Conservation (phyloP, 2,329 filamentous ascomycete species). For the Fusarium sacchari region DNA sequence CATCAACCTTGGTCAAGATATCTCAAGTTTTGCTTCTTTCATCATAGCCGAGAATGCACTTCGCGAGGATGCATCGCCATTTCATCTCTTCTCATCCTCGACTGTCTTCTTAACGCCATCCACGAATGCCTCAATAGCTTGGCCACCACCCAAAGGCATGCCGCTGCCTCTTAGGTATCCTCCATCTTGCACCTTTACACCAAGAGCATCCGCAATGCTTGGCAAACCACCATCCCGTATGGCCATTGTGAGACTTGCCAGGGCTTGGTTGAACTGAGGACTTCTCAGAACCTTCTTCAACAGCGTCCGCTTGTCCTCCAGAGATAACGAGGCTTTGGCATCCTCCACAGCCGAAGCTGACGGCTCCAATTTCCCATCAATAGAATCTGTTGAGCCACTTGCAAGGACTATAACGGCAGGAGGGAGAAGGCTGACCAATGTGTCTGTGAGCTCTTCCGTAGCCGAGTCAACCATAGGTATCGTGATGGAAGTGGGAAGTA, state of each 20-base stretch:
- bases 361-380: conserved; percentile 70
- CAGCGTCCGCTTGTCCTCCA: conserved; percentile 81
- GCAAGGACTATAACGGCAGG: conserved; percentile 80
- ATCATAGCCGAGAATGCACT: not conserved
- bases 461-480: conserved; percentile 77
- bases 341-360: conserved; percentile 74
- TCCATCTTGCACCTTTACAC: conserved; percentile 83
- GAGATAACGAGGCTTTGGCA: conserved; percentile 77
- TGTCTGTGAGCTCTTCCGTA: conserved; percentile 74
- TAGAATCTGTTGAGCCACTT: conserved; percentile 68
- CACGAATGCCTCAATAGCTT: conserved; percentile 91
- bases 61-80: not conserved
- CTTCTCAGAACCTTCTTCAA: conserved; percentile 85
- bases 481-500: conserved; percentile 81
- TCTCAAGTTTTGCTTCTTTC: not conserved
- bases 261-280: conserved; percentile 89
- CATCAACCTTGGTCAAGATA: conserved; percentile 20
- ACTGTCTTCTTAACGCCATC: conserved; percentile 86
- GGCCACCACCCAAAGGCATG: conserved; percentile 86
- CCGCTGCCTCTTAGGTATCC: conserved; percentile 81
- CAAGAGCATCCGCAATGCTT: conserved; percentile 86
- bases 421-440: conserved; percentile 81
- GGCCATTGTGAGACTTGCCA: conserved; percentile 86
- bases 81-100: conserved; percentile 61
- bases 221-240: conserved; percentile 90